A percentile compares a stretch with the other conserved stretches of the same genome.
Evolutionary conservation across 2,329 filamentous ascomycete species (phyloP).

Genomic region (Fusarium duplospermum): DNA sequence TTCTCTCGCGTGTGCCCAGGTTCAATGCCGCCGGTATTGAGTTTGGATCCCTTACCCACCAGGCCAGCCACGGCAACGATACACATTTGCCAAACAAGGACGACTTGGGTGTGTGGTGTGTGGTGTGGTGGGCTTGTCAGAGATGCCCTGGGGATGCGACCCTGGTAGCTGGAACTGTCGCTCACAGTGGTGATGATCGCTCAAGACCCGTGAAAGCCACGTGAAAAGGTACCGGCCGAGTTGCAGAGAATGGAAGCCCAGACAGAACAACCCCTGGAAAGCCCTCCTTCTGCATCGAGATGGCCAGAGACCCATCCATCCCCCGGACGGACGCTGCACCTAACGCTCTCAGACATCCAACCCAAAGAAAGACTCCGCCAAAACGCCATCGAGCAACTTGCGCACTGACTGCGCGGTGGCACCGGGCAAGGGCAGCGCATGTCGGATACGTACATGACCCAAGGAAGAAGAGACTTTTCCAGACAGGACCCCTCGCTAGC

Average conservation of each 20-base stretch:
- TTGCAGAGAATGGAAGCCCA: conserved; percentile 14
- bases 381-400: conserved; percentile 29
- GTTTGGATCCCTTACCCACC: conserved; percentile 1
- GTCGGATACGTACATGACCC: conserved; percentile 26
- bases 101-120: not conserved
- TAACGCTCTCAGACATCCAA: conserved; percentile 6
- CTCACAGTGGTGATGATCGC: conserved; percentile 24
- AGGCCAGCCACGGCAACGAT: not conserved
- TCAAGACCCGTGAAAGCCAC: conserved; percentile 34
- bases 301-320: conserved; percentile 4
- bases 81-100: not conserved
- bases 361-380: conserved; percentile 19
- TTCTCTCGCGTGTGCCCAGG: conserved; percentile 11
- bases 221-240: conserved; percentile 42
- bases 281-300: conserved; percentile 4
- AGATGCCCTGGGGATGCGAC: not conserved
- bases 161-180: conserved; percentile 1
- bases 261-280: conserved; percentile 31
- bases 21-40: conserved; percentile 5
- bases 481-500: conserved; percentile 11
- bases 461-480: conserved; percentile 22
- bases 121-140: not conserved
- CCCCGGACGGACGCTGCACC: conserved; percentile 18
- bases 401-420: conserved; percentile 36
- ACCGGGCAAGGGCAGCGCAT: conserved; percentile 24